A percentile compares a stretch with the other conserved stretches of the same genome.
phyloP scores from a whole-genome alignment of 2,329 filamentous ascomycete genomes.

The Bipolaris victoriae region DNA sequence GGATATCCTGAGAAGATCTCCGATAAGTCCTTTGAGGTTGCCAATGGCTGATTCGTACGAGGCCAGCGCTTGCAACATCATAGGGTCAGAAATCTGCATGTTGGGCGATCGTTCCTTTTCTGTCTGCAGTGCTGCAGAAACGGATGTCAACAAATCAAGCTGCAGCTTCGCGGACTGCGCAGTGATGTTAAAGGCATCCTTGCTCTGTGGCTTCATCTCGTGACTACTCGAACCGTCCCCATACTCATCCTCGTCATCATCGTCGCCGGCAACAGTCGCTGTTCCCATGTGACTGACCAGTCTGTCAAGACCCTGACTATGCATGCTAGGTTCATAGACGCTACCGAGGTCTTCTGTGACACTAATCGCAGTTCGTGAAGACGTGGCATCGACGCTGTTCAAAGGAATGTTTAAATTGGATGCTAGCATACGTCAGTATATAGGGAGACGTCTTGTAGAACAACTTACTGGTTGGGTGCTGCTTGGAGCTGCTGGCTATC shows the following conservation, averaged over 20 bases:
- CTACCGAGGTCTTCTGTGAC: conserved; percentile 62
- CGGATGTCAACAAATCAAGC: conserved; percentile 84
- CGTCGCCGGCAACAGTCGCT: conserved; percentile 63
- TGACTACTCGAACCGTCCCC: conserved; percentile 80
- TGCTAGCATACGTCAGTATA: conserved; percentile 22
- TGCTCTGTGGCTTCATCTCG: conserved; percentile 74
- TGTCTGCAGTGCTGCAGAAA: conserved; percentile 78
- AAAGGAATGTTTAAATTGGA: conserved; percentile 58
- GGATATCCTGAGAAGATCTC: conserved; percentile 88
- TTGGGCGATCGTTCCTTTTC: conserved; percentile 74
- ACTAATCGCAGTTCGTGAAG: conserved; percentile 53
- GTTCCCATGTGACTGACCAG: conserved; percentile 58
- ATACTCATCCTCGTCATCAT: conserved; percentile 72
- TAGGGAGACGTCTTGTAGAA: neutral
- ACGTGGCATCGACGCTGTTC: conserved; percentile 46
- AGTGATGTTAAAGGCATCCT: conserved; percentile 96
- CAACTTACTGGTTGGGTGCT: conserved; percentile 40
- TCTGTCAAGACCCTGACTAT: conserved; percentile 60
- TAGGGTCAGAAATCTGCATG: conserved; percentile 75
- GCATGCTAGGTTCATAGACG: conserved; percentile 63
- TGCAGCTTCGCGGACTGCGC: conserved; percentile 94
- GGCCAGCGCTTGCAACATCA: conserved; percentile 75
- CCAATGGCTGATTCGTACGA: conserved; percentile 91
- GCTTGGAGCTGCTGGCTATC: conserved; percentile 31
- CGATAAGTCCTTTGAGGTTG: conserved; percentile 82